Percentiles rank a stretch among this genome's conserved stretches.
Conservation (phyloP, 305 asterid genomes). For the Salvia sclarea region DNA sequence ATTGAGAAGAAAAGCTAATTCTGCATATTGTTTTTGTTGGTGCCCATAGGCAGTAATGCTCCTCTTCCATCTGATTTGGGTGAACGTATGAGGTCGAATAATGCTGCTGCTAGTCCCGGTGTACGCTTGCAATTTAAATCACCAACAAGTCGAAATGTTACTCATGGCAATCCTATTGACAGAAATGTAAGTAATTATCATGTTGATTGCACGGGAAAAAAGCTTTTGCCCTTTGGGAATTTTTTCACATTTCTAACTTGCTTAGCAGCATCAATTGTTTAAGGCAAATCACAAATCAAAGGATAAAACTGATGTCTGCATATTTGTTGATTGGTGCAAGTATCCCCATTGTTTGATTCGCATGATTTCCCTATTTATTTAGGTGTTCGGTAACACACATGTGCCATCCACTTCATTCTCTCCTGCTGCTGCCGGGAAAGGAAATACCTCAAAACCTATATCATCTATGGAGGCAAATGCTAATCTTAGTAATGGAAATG, state of each 20-base stretch:
- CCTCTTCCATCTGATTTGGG: conserved; percentile 56
- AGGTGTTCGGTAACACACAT: conserved; percentile 62
- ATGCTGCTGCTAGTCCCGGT: conserved; percentile 52
- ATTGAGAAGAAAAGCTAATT: conserved; percentile 25
- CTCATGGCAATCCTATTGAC: conserved; percentile 61
- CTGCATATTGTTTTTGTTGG: conserved; percentile 25
- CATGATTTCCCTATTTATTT: conserved; percentile 23
- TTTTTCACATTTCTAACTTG: neutral
- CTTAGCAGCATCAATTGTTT: neutral
- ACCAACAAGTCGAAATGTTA: conserved; percentile 57
- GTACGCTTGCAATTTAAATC: conserved; percentile 78
- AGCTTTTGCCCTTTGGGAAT: neutral
- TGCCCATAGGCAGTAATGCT: conserved; percentile 52
- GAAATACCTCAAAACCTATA: conserved; percentile 53
- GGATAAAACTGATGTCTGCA: neutral
- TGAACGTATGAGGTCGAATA: conserved; percentile 59
- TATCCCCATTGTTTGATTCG: conserved; percentile 4
- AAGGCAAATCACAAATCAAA: neutral
- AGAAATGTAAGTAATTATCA: conserved; percentile 57
- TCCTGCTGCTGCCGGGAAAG: conserved; percentile 61
- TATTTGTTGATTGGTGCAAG: conserved; percentile 13
- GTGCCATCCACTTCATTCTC: conserved; percentile 69
- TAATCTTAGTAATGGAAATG: conserved; percentile 56
- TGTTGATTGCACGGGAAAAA: conserved; percentile 22
- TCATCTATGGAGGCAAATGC: conserved; percentile 64